Evolutionary conservation across 495 filamentous ascomycete genomes (phyloP).

Genomic region (Bryoglossum gracile): DNA sequence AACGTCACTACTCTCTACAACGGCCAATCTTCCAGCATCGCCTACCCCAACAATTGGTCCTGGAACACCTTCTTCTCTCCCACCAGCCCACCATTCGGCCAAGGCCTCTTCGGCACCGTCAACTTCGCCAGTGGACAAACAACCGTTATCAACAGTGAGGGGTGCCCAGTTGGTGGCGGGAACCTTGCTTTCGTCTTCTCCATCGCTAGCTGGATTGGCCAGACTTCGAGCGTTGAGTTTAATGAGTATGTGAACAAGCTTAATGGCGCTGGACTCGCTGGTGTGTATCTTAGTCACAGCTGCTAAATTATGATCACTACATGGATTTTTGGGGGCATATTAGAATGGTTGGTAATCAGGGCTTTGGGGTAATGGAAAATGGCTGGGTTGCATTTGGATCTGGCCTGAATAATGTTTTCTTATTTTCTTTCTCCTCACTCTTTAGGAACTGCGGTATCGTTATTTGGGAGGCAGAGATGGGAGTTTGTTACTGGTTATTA

Average conservation of each 20-base stretch:
- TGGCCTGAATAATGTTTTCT: too few species aligned
- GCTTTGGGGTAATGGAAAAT: too few species aligned
- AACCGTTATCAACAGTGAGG: conserved; percentile 15
- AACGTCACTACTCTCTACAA: conserved; percentile 15
- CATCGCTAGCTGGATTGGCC: conserved; percentile 14
- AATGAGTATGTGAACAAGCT: conserved; percentile 8
- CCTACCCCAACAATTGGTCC: conserved; percentile 10
- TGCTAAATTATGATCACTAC: too few species aligned
- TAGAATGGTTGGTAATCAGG: too few species aligned
- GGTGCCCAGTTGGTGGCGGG: conserved; percentile 8
- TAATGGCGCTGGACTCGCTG: conserved; percentile 9
- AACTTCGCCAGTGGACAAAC: conserved; percentile 1
- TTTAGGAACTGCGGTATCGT: too few species aligned
- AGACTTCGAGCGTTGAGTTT: conserved; percentile 12
- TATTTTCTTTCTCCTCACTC: too few species aligned
- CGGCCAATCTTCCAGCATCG: neutral
- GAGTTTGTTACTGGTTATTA: too few species aligned
- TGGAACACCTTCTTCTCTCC: conserved; percentile 13
- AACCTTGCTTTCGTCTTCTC: conserved; percentile 17
- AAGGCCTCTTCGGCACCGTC: conserved; percentile 19
- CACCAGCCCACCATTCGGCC: neutral
- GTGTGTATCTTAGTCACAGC: conserved; percentile 19
- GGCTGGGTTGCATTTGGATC: too few species aligned
- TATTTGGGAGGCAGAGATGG: too few species aligned
- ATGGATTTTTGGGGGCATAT: too few species aligned